Conservation (phyloP, 805 yeast species). For the Candida easanensis region DNA sequence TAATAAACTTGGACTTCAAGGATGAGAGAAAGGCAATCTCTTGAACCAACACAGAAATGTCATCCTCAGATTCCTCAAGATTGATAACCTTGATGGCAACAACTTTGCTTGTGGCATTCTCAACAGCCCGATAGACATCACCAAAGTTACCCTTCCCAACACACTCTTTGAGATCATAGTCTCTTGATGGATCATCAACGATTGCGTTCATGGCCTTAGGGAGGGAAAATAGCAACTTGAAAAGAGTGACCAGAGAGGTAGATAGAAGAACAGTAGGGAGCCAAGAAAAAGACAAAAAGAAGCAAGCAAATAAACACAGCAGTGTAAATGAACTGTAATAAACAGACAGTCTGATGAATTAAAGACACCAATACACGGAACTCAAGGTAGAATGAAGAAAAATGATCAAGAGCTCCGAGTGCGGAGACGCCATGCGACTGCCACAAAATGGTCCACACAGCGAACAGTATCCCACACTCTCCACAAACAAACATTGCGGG, state of each 20-base stretch:
- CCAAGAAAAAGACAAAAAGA: too few species aligned
- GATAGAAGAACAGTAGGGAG: not conserved
- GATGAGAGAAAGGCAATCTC: constrained; percentile 77
- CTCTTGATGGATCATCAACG: constrained; percentile 1
- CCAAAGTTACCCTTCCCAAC: constrained; percentile 88
- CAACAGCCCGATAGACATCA: constrained; percentile 67
- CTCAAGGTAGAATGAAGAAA: not conserved
- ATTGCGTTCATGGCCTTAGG: not conserved
- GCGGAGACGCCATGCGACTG: not conserved
- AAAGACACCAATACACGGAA: too few species aligned
- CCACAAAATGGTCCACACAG: constrained; percentile 6
- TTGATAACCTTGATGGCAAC: constrained; percentile 90
- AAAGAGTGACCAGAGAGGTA: not conserved
- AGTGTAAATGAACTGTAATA: too few species aligned
- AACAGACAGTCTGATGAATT: too few species aligned
- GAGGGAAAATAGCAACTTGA: not conserved
- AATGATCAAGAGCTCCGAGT: not conserved
- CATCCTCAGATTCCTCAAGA: constrained; percentile 76
- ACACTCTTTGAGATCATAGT: constrained; percentile 46
- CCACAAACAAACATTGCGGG: too few species aligned
- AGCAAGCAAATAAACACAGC: too few species aligned
- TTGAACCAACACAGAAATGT: constrained; percentile 63
- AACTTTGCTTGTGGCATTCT: constrained; percentile 31
- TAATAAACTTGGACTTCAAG: constrained; percentile 59
- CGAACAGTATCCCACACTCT: not conserved